phyloP scores from a whole-genome alignment of 441 rosid genomes.

The Pelargonium citronellum region DNA sequence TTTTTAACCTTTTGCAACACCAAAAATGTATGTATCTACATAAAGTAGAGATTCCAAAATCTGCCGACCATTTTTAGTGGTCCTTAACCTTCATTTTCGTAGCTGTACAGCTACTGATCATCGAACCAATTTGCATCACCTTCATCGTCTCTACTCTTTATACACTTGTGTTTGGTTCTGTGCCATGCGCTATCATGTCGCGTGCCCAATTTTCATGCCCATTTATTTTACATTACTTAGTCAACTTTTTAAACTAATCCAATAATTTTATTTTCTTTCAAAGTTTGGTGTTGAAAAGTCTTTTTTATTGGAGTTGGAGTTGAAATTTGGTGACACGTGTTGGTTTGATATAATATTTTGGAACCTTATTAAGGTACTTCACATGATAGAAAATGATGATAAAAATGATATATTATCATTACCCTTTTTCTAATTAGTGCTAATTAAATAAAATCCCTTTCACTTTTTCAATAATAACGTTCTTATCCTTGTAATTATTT shows the following conservation, averaged over 20 bases:
- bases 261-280: neutral
- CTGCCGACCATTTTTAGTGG: too few relatives aligned
- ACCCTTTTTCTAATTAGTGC: too few relatives aligned
- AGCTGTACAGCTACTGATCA: neutral
- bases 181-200: neutral
- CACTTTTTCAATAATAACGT: conserved; percentile 33
- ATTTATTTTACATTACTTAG: too few relatives aligned
- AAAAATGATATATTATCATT: too few relatives aligned
- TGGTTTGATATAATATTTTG: neutral
- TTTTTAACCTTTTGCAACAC: too few relatives aligned
- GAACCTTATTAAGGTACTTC: neutral
- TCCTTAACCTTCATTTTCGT: too few relatives aligned
- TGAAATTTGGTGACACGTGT: neutral
- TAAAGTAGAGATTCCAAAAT: too few relatives aligned
- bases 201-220: neutral
- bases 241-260: neutral
- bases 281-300: neutral
- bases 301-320: neutral
- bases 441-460: neutral
- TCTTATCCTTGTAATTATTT: conserved; percentile 43
- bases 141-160: neutral
- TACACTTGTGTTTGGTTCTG: neutral
- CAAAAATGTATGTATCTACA: too few relatives aligned
- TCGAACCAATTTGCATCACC: neutral
- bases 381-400: neutral